Base-by-base conservation (phyloP, 331 rosid species). In the Ulmus americana region DNA sequence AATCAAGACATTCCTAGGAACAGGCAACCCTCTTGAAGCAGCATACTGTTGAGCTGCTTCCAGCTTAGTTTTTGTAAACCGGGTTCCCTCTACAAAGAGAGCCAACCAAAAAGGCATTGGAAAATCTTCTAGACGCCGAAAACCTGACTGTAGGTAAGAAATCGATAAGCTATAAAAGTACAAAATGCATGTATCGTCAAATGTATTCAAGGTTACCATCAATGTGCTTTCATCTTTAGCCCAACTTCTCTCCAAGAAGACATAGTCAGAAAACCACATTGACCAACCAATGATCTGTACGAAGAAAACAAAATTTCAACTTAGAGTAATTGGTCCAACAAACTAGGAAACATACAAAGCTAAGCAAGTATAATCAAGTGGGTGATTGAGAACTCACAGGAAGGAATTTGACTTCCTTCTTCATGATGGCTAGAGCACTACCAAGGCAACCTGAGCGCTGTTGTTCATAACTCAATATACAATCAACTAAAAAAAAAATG, bases 241-340 rank as follows among this genome's bases (percentile, higher is more conserved):
- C 97, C 97, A 91, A 54, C 74, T 72, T 80, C 97, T 88, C 74
- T 88, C 85, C 48, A 91, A 63, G 79, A 91, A 91, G 45, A 91
- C 58, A 76, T 81, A 91, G 16, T 81, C 96, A 68, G 86, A 73
- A 74, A 88, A 88, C 96, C 95, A 88, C 97, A 91, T 88, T 55
- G 97, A 91, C 97, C 97, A 91, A 72, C 97, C 97, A 64, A 91
- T 65, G 67, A 91, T 72, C 96, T 91, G 88, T 76, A 52, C 46
- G 42, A 4, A 44, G 49, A 13, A 22, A 38, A 10, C 42, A 50
- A 38, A 39, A 12, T 41, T 10, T 28, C 14, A n/a, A 4, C 53
- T 12, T 35, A 3, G 8, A 61, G 8, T 42, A 7, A 61, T n/a
- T 44, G 65, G 6, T 3, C n/a, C 1, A 4, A 42, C 35, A 12